Conservation (phyloP, 768 basidiomycete species). For the Xerocomellus amylosporus region DNA sequence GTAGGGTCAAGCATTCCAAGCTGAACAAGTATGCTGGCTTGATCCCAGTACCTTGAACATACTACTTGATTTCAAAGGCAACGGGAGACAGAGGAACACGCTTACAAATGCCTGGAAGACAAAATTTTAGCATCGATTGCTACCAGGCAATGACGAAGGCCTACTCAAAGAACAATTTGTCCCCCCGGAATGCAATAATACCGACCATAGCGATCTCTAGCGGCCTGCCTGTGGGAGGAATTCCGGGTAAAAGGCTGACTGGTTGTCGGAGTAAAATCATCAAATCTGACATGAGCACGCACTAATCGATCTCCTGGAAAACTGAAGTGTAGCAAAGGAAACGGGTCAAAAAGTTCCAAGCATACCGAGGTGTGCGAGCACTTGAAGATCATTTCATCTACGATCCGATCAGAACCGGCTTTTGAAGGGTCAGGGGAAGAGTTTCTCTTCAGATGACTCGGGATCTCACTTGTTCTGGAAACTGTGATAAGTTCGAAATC, state of each 20-base stretch:
- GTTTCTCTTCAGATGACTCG: neutral
- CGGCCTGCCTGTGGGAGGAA: slow-evolving; percentile 37
- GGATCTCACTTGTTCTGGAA: slow-evolving; percentile 38
- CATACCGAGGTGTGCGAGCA: slow-evolving; percentile 39
- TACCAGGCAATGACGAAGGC: neutral
- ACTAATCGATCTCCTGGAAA: slow-evolving; percentile 42
- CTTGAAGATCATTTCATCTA: slow-evolving; percentile 49
- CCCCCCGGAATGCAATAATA: slow-evolving; percentile 46
- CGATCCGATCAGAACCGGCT: slow-evolving; percentile 44
- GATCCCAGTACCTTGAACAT: slow-evolving; percentile 44
- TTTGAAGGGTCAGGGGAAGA: neutral
- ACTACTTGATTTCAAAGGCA: neutral
- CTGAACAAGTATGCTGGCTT: slow-evolving; percentile 46
- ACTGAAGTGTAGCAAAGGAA: neutral
- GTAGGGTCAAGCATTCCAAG: slow-evolving; percentile 36
- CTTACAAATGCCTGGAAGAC: slow-evolving; percentile 19
- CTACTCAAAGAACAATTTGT: slow-evolving; percentile 48
- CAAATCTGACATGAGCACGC: slow-evolving; percentile 10
- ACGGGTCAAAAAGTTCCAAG: neutral
- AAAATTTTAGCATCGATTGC: neutral
- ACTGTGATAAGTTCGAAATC: slow-evolving; percentile 41
- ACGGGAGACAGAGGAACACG: neutral
- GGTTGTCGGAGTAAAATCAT: slow-evolving; percentile 3
- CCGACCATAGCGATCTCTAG: slow-evolving; percentile 44
- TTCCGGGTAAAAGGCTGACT: slow-evolving; percentile 31